Evolutionary conservation across 2,329 filamentous ascomycete species (phyloP).

Genomic region (Colletotrichum sansevieriae): DNA sequence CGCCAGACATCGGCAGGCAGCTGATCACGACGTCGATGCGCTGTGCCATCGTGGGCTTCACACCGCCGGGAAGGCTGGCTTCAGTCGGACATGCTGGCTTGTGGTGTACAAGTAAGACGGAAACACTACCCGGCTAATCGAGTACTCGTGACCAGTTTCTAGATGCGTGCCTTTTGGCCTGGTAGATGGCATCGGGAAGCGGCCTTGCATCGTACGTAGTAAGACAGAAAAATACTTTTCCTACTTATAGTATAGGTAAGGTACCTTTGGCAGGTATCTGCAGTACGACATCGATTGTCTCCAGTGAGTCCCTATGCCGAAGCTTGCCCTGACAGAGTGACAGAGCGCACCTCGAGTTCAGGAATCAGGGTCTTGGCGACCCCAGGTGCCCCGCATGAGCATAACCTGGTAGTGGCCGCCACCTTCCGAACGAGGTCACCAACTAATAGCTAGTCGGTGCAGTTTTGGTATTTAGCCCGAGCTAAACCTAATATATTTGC

Average conservation of each 20-base stretch:
- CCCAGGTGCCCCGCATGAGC: conserved; percentile 37
- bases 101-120: not conserved
- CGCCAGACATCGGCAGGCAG: conserved; percentile 28
- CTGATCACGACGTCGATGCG: conserved; percentile 30
- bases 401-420: conserved; percentile 16
- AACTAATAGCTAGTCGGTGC: not conserved
- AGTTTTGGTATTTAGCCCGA: too few species aligned
- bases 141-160: conserved; percentile 3
- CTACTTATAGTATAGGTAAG: too few species aligned
- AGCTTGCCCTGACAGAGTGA: conserved; percentile 21
- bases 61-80: conserved; percentile 20
- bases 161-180: not conserved
- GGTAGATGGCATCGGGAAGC: not conserved
- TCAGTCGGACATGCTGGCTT: not conserved
- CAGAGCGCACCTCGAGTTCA: conserved; percentile 16
- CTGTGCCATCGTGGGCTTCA: conserved; percentile 29
- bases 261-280: not conserved
- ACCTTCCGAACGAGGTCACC: conserved; percentile 19
- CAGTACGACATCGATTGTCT: not conserved
- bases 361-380: conserved; percentile 35
- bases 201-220: too few species aligned
- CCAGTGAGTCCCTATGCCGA: not conserved
- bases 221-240: not conserved
- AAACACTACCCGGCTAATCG: not conserved
- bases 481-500: too few species aligned